Evolutionary conservation across 2,329 filamentous ascomycete genomes (phyloP).

Genomic region (Scopulariopsis brevicaulis): DNA sequence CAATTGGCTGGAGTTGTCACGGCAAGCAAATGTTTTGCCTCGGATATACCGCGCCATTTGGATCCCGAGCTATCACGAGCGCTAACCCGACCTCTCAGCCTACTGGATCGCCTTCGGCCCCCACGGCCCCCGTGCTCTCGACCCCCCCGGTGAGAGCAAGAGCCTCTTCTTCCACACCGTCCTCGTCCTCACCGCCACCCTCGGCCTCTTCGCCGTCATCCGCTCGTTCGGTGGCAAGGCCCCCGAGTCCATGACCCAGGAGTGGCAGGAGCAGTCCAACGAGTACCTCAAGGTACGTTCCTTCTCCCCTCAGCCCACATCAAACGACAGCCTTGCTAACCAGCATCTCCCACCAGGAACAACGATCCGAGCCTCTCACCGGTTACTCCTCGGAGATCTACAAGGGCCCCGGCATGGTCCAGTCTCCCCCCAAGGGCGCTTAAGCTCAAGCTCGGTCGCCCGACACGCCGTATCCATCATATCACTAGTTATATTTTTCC

Average conservation of each 20-base stretch:
- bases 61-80: background rate
- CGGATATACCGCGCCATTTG: background rate
- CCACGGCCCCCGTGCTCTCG: slow-evolving; percentile 78
- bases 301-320: background rate
- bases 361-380: slow-evolving; percentile 79
- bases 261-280: slow-evolving; percentile 93
- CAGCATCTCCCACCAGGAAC: slow-evolving; percentile 39
- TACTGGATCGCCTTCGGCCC: slow-evolving; percentile 99
- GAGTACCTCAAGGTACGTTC: slow-evolving; percentile 77
- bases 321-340: slow-evolving; percentile 5
- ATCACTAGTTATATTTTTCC: background rate
- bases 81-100: slow-evolving; percentile 40
- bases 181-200: slow-evolving; percentile 54
- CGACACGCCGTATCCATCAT: background rate
- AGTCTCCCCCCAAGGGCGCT: slow-evolving; percentile 48
- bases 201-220: slow-evolving; percentile 60
- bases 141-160: slow-evolving; percentile 75
- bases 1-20: background rate
- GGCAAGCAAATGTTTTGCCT: background rate
- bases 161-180: slow-evolving; percentile 66
- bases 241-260: slow-evolving; percentile 86
- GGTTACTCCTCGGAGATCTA: slow-evolving; percentile 74
- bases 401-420: slow-evolving; percentile 66
- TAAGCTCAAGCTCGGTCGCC: slow-evolving; percentile 17
- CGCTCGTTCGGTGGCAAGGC: slow-evolving; percentile 60